phyloP scores from a whole-genome alignment of 2,329 filamentous ascomycete species.

The Alternaria triticina region DNA sequence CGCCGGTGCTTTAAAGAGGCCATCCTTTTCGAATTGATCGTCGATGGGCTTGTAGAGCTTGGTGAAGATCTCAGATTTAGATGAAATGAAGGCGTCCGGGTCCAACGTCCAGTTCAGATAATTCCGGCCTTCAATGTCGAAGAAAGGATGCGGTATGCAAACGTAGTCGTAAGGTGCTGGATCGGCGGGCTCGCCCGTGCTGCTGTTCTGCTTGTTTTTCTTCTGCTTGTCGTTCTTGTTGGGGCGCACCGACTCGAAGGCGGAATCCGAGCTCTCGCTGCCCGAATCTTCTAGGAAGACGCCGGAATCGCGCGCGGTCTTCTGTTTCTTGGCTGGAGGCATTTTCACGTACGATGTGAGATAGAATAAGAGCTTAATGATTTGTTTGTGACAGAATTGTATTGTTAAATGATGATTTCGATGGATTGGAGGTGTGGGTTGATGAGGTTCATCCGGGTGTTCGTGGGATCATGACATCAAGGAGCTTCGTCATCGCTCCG shows the following conservation, averaged over 20 bases:
- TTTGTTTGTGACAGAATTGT: background rate
- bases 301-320: constrained; percentile 8
- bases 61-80: background rate
- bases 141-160: constrained; percentile 20
- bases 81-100: background rate
- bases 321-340: constrained; percentile 19
- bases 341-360: constrained; percentile 4
- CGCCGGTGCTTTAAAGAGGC: constrained; percentile 9
- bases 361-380: background rate
- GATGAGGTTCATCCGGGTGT: background rate
- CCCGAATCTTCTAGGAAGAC: constrained; percentile 4
- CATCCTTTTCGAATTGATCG: constrained; percentile 8
- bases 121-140: constrained; percentile 16
- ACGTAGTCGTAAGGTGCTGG: constrained; percentile 17
- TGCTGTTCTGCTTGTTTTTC: background rate
- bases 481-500: constrained; percentile 11
- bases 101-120: constrained; percentile 2
- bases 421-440: background rate
- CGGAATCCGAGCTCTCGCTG: constrained; percentile 6
- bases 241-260: constrained; percentile 2
- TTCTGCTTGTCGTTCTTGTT: constrained; percentile 1
- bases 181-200: background rate
- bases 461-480: constrained; percentile 12
- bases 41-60: constrained; percentile 8
- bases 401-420: background rate